These are phyloP conservation scores for Mycena citricolor DNA, from an alignment of 1,284 basidiomycete species.

Conservation along the genomic window DNA sequence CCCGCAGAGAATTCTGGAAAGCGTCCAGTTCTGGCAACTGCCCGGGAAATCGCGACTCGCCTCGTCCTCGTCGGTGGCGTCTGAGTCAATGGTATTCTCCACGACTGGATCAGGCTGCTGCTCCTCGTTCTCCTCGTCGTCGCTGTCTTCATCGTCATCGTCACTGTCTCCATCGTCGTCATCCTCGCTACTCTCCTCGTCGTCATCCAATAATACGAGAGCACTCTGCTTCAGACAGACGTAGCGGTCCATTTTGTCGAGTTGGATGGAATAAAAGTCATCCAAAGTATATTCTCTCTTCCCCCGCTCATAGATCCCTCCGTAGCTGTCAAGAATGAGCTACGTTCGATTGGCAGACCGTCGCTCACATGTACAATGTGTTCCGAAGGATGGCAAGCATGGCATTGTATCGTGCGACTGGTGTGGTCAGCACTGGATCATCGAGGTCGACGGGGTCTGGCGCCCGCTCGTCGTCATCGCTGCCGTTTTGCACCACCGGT, in stretches of 20 bases:
- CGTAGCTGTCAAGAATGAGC: slow-evolving; percentile 67
- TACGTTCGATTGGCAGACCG: background rate
- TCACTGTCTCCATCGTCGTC: slow-evolving; percentile 56
- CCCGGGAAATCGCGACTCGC: slow-evolving; percentile 3
- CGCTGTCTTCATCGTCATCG: slow-evolving; percentile 46
- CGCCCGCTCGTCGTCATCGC: slow-evolving; percentile 33
- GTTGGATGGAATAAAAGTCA: slow-evolving; percentile 74
- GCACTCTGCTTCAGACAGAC: slow-evolving; percentile 69
- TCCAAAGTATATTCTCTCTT: slow-evolving; percentile 84
- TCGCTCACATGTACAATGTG: slow-evolving; percentile 74
- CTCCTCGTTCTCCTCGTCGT: slow-evolving; percentile 43
- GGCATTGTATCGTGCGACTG: slow-evolving; percentile 85
- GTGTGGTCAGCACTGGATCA: slow-evolving; percentile 71
- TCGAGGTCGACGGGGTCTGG: slow-evolving; percentile 50
- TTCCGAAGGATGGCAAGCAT: slow-evolving; percentile 89
- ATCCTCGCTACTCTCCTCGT: slow-evolving; percentile 61
- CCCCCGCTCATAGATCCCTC: slow-evolving; percentile 83
- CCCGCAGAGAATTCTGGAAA: slow-evolving; percentile 52
- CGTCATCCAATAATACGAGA: slow-evolving; percentile 61
- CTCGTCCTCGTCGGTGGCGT: slow-evolving; percentile 31
- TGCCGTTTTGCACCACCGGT: slow-evolving; percentile 28
- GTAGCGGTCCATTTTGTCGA: slow-evolving; percentile 82
- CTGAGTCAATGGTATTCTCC: slow-evolving; percentile 31
- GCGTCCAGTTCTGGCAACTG: background rate
- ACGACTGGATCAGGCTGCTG: slow-evolving; percentile 31